These are phyloP conservation scores for Apiospora sp. DNA, from an alignment of 2,329 filamentous ascomycete species.

Conservation along the genomic window DNA sequence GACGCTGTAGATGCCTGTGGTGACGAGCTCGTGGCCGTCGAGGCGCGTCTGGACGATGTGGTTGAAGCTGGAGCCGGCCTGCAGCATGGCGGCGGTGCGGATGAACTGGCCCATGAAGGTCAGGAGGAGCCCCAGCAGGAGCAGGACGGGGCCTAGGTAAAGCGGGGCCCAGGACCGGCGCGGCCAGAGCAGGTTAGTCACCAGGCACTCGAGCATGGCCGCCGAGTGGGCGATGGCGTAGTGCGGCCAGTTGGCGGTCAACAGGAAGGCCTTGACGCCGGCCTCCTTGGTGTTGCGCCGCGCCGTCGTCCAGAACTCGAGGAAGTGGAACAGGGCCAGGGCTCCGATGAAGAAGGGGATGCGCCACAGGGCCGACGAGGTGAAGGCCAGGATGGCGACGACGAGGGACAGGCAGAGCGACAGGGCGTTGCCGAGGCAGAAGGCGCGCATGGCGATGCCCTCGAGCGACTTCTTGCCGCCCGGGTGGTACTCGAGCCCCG, in stretches of 20 bases:
- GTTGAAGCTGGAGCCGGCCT: slow-evolving; percentile 92
- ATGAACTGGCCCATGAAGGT: slow-evolving; percentile 76
- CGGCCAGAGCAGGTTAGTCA: slow-evolving; percentile 66
- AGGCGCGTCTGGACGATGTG: slow-evolving; percentile 80
- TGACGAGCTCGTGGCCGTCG: slow-evolving; percentile 80
- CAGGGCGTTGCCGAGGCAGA: slow-evolving; percentile 59
- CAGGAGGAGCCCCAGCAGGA: slow-evolving; percentile 67
- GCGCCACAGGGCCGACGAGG: slow-evolving; percentile 63
- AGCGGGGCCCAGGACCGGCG: slow-evolving; percentile 54
- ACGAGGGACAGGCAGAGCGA: slow-evolving; percentile 46
- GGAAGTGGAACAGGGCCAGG: slow-evolving; percentile 88
- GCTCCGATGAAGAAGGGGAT: slow-evolving; percentile 71
- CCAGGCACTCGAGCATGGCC: slow-evolving; percentile 76
- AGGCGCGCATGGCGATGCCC: slow-evolving; percentile 66
- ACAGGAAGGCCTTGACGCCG: slow-evolving; percentile 78
- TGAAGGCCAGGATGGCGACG: slow-evolving; percentile 44
- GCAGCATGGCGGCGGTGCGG: slow-evolving; percentile 84
- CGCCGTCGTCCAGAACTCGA: slow-evolving; percentile 94
- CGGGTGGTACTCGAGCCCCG: slow-evolving; percentile 50
- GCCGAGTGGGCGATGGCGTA: slow-evolving; percentile 85
- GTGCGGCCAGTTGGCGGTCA: slow-evolving; percentile 82
- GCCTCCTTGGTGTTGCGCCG: slow-evolving; percentile 80
- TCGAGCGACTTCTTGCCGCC: slow-evolving; percentile 64
- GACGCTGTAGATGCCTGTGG: slow-evolving; percentile 76
- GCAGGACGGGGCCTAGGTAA: slow-evolving; percentile 49